Percentiles rank a stretch among this genome's conserved stretches.
Evolutionary conservation across 331 rosid genomes (phyloP).

Genomic region (Stylosanthes scabra): DNA sequence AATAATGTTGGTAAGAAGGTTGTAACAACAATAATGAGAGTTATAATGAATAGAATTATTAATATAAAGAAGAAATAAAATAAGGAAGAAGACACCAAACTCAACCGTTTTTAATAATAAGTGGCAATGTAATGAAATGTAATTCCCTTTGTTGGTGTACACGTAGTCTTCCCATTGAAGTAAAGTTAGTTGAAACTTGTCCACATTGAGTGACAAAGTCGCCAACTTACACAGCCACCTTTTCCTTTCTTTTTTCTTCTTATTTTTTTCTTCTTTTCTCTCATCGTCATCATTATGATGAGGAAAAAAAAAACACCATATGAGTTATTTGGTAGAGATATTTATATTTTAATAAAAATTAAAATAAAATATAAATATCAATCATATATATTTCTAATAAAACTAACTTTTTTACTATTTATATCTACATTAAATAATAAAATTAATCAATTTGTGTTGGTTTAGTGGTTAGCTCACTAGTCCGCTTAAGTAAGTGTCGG

Average conservation of each 20-base stretch:
- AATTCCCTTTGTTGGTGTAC: slow-evolving; percentile 46
- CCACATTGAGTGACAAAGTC: slow-evolving; percentile 92
- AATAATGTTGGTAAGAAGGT: slow-evolving; percentile 34
- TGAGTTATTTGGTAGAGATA: too few relatives aligned
- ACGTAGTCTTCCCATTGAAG: slow-evolving; percentile 92
- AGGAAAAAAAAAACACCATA: slow-evolving; percentile 27
- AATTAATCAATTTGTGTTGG: too few relatives aligned
- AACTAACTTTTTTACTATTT: too few relatives aligned
- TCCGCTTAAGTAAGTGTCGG: too few relatives aligned
- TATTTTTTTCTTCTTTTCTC: slow-evolving; percentile 21
- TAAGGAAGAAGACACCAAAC: slow-evolving; percentile 47
- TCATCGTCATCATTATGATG: slow-evolving; percentile 63
- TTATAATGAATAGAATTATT: slow-evolving; percentile 21
- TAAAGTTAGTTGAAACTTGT: slow-evolving; percentile 87
- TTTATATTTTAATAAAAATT: too few relatives aligned
- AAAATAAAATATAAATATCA: too few relatives aligned
- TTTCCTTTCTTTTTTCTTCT: slow-evolving; percentile 27
- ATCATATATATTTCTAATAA: too few relatives aligned
- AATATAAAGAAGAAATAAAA: slow-evolving; percentile 27
- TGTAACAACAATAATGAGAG: slow-evolving; percentile 30
- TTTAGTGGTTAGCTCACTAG: too few relatives aligned
- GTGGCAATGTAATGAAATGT: slow-evolving; percentile 9
- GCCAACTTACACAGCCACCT: slow-evolving; percentile 48
- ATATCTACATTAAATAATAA: too few relatives aligned
- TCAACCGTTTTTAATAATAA: slow-evolving; percentile 50